Evolutionary conservation across 2,329 filamentous ascomycete genomes (phyloP).

Genomic region (Diaporthe aspalathi): DNA sequence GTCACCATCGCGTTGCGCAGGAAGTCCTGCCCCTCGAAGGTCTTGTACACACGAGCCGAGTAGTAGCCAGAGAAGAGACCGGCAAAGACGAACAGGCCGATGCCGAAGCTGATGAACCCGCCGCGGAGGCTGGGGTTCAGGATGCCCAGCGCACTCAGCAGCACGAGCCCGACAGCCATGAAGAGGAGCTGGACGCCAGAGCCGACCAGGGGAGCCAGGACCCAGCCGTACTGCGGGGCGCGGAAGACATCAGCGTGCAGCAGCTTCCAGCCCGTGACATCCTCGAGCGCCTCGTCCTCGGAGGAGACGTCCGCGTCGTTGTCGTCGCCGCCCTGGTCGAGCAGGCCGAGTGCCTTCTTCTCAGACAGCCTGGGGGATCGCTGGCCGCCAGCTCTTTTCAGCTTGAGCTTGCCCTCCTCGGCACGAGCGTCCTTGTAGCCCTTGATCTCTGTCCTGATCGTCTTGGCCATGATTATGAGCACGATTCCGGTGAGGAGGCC

Average conservation of each 20-base stretch:
- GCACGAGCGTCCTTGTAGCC: constrained; percentile 73
- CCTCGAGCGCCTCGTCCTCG: constrained; percentile 80
- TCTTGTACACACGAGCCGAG: constrained; percentile 84
- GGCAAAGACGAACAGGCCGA: constrained; percentile 85
- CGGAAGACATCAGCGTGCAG: constrained; percentile 91
- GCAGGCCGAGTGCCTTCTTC: constrained; percentile 69
- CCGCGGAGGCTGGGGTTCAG: constrained; percentile 91
- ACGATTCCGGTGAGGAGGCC: constrained; percentile 82
- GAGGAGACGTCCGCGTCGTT: constrained; percentile 67
- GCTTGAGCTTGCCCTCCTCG: constrained; percentile 73
- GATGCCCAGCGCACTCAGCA: constrained; percentile 79
- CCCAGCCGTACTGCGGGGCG: constrained; percentile 73
- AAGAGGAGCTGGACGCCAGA: constrained; percentile 89
- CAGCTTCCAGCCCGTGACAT: constrained; percentile 88
- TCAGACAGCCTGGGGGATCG: constrained; percentile 58
- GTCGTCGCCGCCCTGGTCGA: constrained; percentile 69
- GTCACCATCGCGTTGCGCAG: constrained; percentile 82
- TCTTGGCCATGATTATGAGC: constrained; percentile 82
- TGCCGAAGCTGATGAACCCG: constrained; percentile 85
- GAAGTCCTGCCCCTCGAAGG: constrained; percentile 81
- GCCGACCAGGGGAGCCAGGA: constrained; percentile 84
- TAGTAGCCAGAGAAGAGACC: constrained; percentile 90
- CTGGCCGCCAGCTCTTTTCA: constrained; percentile 59
- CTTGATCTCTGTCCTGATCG: constrained; percentile 82
- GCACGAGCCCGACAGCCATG: constrained; percentile 78